Evolutionary conservation across 2,329 filamentous ascomycete species (phyloP), one percentile per base, ranked within the genome.

Genomic region (Metarhizium robertsii): DNA sequence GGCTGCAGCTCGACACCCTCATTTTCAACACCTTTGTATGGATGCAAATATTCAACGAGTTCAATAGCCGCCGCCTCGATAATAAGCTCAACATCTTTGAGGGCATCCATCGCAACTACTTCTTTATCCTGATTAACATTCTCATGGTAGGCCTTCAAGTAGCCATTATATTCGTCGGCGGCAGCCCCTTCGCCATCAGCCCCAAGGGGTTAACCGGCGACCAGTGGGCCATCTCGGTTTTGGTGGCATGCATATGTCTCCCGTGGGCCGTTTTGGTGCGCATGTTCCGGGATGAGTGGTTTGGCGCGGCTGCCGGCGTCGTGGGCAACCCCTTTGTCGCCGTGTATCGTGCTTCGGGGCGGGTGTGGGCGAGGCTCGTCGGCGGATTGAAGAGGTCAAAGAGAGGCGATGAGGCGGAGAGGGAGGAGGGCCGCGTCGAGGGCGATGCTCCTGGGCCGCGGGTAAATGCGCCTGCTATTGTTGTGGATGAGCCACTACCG

Each of bases 41-140:
- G 83, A 82, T 87, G 76, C 84, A 87, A 63, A 85, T 87, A 58
- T 87, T 87, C 72, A 87, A 87, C 85, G 14, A 77, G 78, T 48
- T 57, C 36, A 49, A 18, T 45, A 34, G 46, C 43, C 32, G 13
- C 11, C 42, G 38, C 30, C 80, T 95, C 16, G 91, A 95, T 70
- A 95, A 95, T 71, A 83, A 83, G 55, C 85, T 94, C 74, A 95
- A 95, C 69, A 86, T 95, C 56, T 90, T 95, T 57, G 90, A 95
- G 69, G 88, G 88, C 55, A 83, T 95, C 56, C 79, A 80, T 20
- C 80, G 79, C 62, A 95, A 95, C 68, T 84, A 79, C 66, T 94
- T 92, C 77, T 95, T 95, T 74, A 79, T 92, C 34, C 75, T 75
- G 30, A 95, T 95, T 71, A 88, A 91, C 70, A 65, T 79, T 54